Conservation (phyloP, 345 rosid genomes). For the Brassica carinata region DNA sequence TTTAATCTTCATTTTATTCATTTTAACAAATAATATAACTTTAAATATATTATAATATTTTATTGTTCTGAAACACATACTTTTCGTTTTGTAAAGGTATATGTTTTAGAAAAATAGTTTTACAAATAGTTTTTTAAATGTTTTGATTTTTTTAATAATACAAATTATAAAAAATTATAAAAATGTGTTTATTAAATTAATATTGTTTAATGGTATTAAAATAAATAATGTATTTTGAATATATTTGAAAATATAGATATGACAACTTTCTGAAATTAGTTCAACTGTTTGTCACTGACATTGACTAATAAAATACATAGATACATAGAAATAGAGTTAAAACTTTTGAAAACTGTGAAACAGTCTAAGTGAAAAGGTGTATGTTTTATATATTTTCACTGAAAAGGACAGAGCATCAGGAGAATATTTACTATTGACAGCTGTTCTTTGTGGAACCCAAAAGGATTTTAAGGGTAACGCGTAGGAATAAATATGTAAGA, state of each 20-base stretch:
- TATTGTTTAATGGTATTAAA: no score
- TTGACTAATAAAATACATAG: not conserved
- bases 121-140: no score
- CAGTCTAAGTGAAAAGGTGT: not conserved
- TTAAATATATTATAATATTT: no score
- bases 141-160: no score
- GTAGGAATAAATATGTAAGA: slow-evolving; percentile 4
- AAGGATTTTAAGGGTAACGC: not conserved
- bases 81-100: no score
- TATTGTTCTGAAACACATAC: no score
- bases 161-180: no score
- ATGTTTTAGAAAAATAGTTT: not conserved
- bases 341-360: not conserved
- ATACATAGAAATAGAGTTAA: not conserved
- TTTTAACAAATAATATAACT: no score
- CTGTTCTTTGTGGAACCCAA: not conserved
- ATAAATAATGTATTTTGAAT: no score
- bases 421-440: slow-evolving; percentile 2
- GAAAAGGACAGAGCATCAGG: slow-evolving; percentile 4
- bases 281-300: not conserved
- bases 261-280: not conserved
- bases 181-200: no score
- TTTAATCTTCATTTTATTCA: not conserved
- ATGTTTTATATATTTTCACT: not conserved
- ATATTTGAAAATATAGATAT: not conserved